Evolutionary conservation across 164 flowering plant species (phyloP).

Genomic region (Annona squamosa): DNA sequence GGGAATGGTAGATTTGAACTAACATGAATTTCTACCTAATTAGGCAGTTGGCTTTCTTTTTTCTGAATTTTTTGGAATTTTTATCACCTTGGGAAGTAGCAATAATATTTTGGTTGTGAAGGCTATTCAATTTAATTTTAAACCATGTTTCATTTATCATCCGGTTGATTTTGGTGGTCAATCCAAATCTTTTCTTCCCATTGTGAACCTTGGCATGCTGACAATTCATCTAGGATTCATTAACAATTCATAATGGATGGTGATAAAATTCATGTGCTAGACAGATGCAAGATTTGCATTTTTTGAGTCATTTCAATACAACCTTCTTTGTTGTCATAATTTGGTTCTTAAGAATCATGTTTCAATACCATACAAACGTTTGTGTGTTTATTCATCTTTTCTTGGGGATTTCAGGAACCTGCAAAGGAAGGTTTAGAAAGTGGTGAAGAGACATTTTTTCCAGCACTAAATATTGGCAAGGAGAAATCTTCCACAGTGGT

Average conservation of each 20-base stretch:
- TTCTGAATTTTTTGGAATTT: too few species aligned
- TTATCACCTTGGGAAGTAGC: neutral
- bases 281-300: neutral
- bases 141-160: neutral
- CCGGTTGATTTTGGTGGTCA: neutral
- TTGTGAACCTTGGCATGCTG: neutral
- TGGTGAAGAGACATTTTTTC: constrained; percentile 86
- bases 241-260: neutral
- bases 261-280: neutral
- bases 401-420: constrained; percentile 4
- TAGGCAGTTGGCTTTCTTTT: neutral
- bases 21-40: neutral
- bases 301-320: neutral
- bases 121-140: neutral
- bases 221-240: neutral
- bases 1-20: neutral
- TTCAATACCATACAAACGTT: neutral
- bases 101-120: neutral
- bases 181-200: neutral
- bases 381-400: neutral
- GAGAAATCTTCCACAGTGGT: constrained; percentile 71
- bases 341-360: too few species aligned
- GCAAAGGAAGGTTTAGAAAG: constrained; percentile 42
- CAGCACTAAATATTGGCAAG: constrained; percentile 63
- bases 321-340: too few species aligned